Percentiles rank a stretch among this genome's conserved stretches.
These are phyloP conservation scores for Tagetes erecta DNA, from an alignment of 129 eudicot genomes.

Conservation along the genomic window DNA sequence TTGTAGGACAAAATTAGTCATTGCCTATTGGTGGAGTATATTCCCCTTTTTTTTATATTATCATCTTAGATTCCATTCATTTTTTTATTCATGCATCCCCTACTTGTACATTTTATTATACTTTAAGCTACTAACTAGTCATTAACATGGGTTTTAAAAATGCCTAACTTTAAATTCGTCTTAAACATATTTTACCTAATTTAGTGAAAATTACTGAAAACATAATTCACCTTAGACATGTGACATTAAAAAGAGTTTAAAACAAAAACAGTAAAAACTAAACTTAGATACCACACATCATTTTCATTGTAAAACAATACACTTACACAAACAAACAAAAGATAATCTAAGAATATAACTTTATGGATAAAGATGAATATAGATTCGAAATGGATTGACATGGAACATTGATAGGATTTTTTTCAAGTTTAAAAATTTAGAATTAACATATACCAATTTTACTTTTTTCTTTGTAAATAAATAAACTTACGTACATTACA, in stretches of 20 bases:
- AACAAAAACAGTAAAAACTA: no score
- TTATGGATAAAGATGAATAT: conserved; percentile 18
- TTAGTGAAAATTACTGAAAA: no score
- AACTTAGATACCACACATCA: no score
- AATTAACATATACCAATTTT: neutral
- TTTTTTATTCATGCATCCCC: conserved; percentile 11
- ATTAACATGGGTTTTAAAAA: no score
- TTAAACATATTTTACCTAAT: no score
- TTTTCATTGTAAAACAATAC: no score
- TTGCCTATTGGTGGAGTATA: conserved; percentile 35
- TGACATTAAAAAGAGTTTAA: no score
- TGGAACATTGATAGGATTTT: conserved; percentile 19
- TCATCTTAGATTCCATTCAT: conserved; percentile 30
- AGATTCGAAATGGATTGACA: conserved; percentile 23
- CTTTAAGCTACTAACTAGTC: neutral
- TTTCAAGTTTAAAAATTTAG: neutral
- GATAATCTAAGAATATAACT: neutral
- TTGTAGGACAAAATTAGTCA: conserved; percentile 17
- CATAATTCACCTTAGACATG: no score
- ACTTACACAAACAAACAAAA: conserved; percentile 1
- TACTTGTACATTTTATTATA: conserved; percentile 16
- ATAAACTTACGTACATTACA: no score
- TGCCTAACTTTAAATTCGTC: no score
- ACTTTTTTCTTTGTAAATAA: neutral
- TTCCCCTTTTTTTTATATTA: conserved; percentile 33